Evolutionary conservation across 352 stramenopile species (phyloP).

Genomic region (Globisporangium takayamanum): DNA sequence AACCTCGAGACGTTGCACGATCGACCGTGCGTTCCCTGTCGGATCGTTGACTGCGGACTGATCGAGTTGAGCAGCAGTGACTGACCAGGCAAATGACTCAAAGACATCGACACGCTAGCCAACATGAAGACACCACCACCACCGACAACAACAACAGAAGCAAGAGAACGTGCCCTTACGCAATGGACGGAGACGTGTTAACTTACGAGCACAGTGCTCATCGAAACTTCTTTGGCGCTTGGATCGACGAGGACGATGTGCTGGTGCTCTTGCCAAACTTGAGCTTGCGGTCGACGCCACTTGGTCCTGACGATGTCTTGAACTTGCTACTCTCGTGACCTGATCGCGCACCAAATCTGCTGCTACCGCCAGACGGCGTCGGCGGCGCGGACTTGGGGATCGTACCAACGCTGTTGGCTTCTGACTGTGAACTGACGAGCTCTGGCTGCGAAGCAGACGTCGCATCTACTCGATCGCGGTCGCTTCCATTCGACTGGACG

Average conservation of each 20-base stretch:
- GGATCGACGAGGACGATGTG: conserved; percentile 7
- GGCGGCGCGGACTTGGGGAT: conserved; percentile 3
- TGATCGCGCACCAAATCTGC: conserved; percentile 1
- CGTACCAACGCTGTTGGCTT: not conserved
- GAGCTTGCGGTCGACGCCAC: conserved; percentile 10
- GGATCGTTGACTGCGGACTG: conserved; percentile 58
- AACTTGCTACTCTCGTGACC: conserved; percentile 2
- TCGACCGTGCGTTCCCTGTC: conserved; percentile 51
- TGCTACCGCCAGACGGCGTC: conserved; percentile 7
- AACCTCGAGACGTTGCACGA: conserved; percentile 45
- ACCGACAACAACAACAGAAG: not conserved
- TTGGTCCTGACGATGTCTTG: not conserved
- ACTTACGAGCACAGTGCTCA: conserved; percentile 9
- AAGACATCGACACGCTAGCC: not conserved
- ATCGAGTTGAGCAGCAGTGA: conserved; percentile 22
- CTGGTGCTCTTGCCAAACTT: conserved; percentile 9
- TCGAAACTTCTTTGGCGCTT: conserved; percentile 13
- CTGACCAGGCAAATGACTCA: not conserved
- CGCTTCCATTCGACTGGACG: conserved; percentile 10
- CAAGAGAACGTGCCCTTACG: not conserved
- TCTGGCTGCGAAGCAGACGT: not conserved
- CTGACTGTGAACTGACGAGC: not conserved
- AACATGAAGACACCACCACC: no score
- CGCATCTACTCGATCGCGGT: not conserved
- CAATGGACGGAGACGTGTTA: conserved; percentile 3